These are phyloP conservation scores for Phytopythium aichiense DNA, from an alignment of 352 stramenopile species.

Conservation along the genomic window DNA sequence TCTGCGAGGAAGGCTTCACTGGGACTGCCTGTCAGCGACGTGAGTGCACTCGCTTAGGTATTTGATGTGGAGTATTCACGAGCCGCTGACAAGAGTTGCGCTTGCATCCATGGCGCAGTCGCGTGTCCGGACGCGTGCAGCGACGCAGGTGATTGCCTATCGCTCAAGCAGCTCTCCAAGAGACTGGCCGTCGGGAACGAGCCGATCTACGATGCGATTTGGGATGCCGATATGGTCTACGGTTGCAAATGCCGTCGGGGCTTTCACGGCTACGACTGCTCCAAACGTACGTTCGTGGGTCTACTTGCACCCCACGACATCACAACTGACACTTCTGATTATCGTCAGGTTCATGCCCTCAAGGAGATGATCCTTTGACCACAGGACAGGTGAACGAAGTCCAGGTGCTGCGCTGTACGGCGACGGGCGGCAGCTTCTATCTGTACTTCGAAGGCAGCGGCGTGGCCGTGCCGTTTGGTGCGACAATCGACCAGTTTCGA, in stretches of 20 bases:
- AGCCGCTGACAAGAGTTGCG: neutral
- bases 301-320: neutral
- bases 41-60: constrained; percentile 18
- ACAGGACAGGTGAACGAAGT: constrained; percentile 81
- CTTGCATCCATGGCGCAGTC: constrained; percentile 24
- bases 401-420: constrained; percentile 79
- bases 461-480: constrained; percentile 47
- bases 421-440: constrained; percentile 54
- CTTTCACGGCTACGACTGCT: constrained; percentile 83
- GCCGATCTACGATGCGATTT: constrained; percentile 42
- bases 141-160: constrained; percentile 56
- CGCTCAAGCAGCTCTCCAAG: constrained; percentile 53
- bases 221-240: constrained; percentile 80
- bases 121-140: constrained; percentile 38
- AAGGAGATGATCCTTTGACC: constrained; percentile 86
- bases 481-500: constrained; percentile 42
- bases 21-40: constrained; percentile 63
- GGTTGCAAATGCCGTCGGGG: constrained; percentile 87
- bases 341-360: constrained; percentile 56
- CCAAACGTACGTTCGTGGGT: constrained; percentile 24
- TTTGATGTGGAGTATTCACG: neutral
- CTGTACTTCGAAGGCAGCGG: constrained; percentile 62
- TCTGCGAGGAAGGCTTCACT: constrained; percentile 66
- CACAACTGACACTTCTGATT: neutral
- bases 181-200: constrained; percentile 40